Percentiles rank a stretch among this genome's conserved stretches.
These are phyloP conservation scores for Lodderomyces orthopsilosis DNA, from an alignment of 1,139 yeast species.

Conservation along the genomic window DNA sequence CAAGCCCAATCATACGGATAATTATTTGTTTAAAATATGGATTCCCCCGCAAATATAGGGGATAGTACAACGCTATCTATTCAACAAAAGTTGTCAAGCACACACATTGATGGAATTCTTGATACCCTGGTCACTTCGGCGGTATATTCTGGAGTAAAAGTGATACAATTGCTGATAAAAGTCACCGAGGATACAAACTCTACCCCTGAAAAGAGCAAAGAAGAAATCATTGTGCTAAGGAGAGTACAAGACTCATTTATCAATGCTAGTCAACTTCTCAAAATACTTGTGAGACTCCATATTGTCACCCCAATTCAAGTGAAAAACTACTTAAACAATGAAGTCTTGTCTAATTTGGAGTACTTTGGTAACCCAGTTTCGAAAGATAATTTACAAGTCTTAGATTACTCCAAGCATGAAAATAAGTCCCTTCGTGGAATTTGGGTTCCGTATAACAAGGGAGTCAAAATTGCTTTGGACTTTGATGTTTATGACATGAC, in stretches of 20 bases:
- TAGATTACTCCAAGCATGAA: constrained; percentile 30
- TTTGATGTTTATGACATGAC: constrained; percentile 42
- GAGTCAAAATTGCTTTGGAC: constrained; percentile 38
- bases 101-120: constrained; percentile 25
- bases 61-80: constrained; percentile 45
- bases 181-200: constrained; percentile 10
- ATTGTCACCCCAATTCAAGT: constrained; percentile 25
- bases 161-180: constrained; percentile 33
- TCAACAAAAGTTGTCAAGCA: constrained; percentile 33
- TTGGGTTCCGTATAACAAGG: constrained; percentile 48
- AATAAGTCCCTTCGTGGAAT: constrained; percentile 31
- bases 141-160: constrained; percentile 37
- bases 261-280: constrained; percentile 39
- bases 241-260: constrained; percentile 46
- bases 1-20: background rate
- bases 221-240: constrained; percentile 30
- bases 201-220: constrained; percentile 6
- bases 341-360: constrained; percentile 32
- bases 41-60: constrained; percentile 45
- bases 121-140: constrained; percentile 28
- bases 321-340: constrained; percentile 31
- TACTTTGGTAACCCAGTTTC: constrained; percentile 17
- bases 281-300: constrained; percentile 31
- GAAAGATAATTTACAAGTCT: constrained; percentile 22
- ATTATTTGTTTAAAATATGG: constrained; percentile 24